Evolutionary conservation across 352 stramenopile genomes (phyloP), one percentile per base, ranked within the genome.

Genomic region (Phytopythium boreale): DNA sequence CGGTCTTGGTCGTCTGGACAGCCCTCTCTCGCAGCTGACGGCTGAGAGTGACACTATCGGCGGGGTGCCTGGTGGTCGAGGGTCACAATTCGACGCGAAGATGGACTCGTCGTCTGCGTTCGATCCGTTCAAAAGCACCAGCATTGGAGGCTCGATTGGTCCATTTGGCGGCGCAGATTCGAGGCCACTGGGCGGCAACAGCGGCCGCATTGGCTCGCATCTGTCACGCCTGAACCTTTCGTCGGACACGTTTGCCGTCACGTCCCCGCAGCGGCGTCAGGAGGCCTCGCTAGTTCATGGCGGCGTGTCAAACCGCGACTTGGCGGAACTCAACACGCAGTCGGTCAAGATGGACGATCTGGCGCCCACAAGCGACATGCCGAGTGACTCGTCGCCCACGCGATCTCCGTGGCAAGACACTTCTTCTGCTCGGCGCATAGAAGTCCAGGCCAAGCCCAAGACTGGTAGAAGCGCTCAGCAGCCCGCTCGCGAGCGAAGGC

Each of bases 291-390:
- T 58, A 7, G 62, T 59, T 2, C 59, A 24, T n/a, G 41, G 2
- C 0, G 62, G 61, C 6, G 75, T 74, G 62, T 79, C 69, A 6
- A 89, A 89, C 51, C 71, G 67, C 3, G 74, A 82, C 26, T 64
- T 92, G 20, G 78, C 82, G 0, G 82, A 91, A 62, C 64, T 92
- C 17, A 95, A 93, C 46, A 80, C 84, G 14, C 78, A 82, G 34
- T 95, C 84, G 6, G 62, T 89, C 34, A 79, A 71, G 59, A 71
- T 93, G 37, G 63, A 77, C 41, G 72, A 84, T 34, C 61, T 78
- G 56, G 58, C 61, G 12, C 17, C n/a, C 20, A 17, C 27, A 19
- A 29, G 29, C 41, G 39, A 34, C 11, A n/a, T 59, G 7, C 12
- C 8, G 1, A 59, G 53, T 19, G 53, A 59, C n/a, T 44, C 29